A percentile compares a stretch with the other conserved stretches of the same genome.
Evolutionary conservation across 495 filamentous ascomycete genomes (phyloP).

Genomic region (Beverwykella pulmonaria): DNA sequence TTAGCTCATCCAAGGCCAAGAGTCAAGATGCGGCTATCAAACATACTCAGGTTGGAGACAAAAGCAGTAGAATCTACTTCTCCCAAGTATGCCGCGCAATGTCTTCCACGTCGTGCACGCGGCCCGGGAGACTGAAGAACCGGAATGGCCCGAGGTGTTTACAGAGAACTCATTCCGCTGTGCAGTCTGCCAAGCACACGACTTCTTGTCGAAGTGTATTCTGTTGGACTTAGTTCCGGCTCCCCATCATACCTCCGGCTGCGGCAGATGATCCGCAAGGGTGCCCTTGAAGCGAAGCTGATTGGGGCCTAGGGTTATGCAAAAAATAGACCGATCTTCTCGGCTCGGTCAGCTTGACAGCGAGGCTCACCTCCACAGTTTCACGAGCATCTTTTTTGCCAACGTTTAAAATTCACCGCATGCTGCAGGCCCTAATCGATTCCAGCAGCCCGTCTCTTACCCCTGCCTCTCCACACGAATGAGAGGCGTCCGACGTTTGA

Average conservation of each 20-base stretch:
- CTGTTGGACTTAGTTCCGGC: slow-evolving; percentile 20
- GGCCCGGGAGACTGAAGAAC: slow-evolving; percentile 1
- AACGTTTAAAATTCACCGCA: neutral
- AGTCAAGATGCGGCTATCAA: neutral
- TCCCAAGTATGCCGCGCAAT: neutral
- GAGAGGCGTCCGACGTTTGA: neutral
- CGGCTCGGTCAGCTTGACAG: slow-evolving; percentile 7
- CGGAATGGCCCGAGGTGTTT: neutral
- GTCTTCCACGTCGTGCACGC: slow-evolving; percentile 15
- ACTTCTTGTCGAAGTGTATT: neutral
- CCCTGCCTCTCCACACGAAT: slow-evolving; percentile 5
- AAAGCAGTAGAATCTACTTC: slow-evolving; percentile 3
- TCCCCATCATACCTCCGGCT: slow-evolving; percentile 24
- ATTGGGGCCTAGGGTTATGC: slow-evolving; percentile 11
- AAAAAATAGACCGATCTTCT: slow-evolving; percentile 21
- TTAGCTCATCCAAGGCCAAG: neutral
- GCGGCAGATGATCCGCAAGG: neutral
- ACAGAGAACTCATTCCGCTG: neutral
- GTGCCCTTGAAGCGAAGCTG: slow-evolving; percentile 3
- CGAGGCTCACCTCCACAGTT: slow-evolving; percentile 2
- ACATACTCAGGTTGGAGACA: neutral
- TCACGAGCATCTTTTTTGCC: neutral
- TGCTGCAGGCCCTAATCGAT: neutral
- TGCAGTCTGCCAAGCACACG: neutral
- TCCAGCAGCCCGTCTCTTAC: neutral